Base-by-base conservation (phyloP, 2,329 filamentous ascomycete genomes). In the Trichoderma koningiopsis region DNA sequence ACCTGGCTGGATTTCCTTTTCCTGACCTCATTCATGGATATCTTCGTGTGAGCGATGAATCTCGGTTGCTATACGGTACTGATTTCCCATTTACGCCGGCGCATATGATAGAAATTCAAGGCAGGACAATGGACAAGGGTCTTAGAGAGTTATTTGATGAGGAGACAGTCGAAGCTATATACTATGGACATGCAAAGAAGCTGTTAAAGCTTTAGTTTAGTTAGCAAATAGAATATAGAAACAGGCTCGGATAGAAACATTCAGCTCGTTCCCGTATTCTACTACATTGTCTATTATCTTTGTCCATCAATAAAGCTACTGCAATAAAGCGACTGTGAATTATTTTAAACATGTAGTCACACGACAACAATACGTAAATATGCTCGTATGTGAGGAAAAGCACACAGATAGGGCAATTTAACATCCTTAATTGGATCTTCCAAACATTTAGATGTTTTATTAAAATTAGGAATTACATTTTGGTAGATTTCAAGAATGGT, bases 1-100 rank as follows among this genome's bases (percentile, higher is more conserved):
- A 87, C 72, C 73, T 86, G 37, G 85, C 85, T 0, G 85, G 85
- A 0, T 81, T 84, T n/a, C 78, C 80, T 0, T 85, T 86, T 67
- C 81, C 80, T 1, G 77, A 83, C 13, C 84, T 86, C 75, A 78
- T 86, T 37, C 80, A 82, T 64, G 84, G 83, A 1, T 75, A 86
- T 67, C 73, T 87, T 19, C 73, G 81, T 14, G 78, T 81, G 0
- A 79, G 82, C 8, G 77, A 79, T 4, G 77, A 81, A 63, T 75
- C 80, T n/a, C 78, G 79, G 56, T 66, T 87, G 40, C 59, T 87
- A 68, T 87, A 86, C 77, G 85, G 86, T 4, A 85, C 80, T 68
- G 85, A 87, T 72, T 87, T 81, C 69, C 84, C 85, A 0, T 87
- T 82, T 69, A 87, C 84, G 0, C 78, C 79, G 5, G 78, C 31